A percentile compares a stretch with the other conserved stretches of the same genome.
Evolutionary conservation across 176 grass and related monocot species (phyloP).

Genomic region (Oryza brachyantha): DNA sequence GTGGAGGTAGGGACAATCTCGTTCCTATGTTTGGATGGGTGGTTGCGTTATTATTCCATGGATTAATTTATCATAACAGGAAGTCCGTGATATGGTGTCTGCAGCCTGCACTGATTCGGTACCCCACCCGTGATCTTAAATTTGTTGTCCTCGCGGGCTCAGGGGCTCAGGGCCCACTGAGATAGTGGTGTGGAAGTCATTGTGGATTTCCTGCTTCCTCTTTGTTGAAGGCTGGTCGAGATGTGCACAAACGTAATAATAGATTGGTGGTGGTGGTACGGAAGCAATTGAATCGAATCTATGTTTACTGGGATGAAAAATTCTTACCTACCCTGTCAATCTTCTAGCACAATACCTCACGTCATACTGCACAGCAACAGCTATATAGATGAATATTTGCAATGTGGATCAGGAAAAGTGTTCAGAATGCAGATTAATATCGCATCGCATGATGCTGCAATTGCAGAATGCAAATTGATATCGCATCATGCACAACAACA

Average conservation of each 20-base stretch:
- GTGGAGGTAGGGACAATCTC: conserved; percentile 3
- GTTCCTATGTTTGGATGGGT: conserved; percentile 13
- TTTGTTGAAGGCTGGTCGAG: not conserved
- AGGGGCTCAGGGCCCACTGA: not conserved
- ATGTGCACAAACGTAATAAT: too few species aligned
- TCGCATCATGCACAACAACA: too few species aligned
- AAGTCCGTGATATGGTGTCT: conserved; percentile 16
- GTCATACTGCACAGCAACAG: too few species aligned
- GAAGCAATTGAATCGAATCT: too few species aligned
- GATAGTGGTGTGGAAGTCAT: not conserved
- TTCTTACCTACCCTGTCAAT: too few species aligned
- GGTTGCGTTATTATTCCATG: conserved; percentile 10
- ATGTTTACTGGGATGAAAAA: too few species aligned
- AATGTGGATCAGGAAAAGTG: not conserved
- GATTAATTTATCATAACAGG: conserved; percentile 15
- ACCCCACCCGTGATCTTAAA: conserved; percentile 4
- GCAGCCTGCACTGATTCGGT: not conserved
- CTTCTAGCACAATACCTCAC: too few species aligned
- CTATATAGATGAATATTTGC: not conserved
- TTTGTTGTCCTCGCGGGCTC: not conserved
- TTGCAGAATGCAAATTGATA: too few species aligned
- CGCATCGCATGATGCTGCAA: too few species aligned
- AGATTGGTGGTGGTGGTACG: too few species aligned
- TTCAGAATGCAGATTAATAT: too few species aligned
- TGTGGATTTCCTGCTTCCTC: not conserved